Evolutionary conservation across 2,329 filamentous ascomycete genomes (phyloP).

Genomic region (Colletotrichum camelliae): DNA sequence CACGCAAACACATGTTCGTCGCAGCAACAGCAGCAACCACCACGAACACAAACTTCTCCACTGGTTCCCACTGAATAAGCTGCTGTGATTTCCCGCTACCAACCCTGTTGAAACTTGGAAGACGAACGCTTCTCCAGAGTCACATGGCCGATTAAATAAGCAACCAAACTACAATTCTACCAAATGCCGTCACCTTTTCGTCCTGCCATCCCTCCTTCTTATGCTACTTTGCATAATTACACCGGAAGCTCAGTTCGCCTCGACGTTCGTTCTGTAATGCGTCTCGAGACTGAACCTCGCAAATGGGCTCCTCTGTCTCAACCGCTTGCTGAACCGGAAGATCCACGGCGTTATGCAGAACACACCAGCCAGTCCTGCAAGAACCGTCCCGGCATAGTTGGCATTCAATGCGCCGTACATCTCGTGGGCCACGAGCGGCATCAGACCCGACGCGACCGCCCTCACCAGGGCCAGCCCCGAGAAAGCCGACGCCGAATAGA

Average conservation of each 20-base stretch:
- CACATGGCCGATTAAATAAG: neutral
- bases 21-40: neutral
- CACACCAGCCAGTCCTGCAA: slow-evolving; percentile 24
- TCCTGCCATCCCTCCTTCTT: neutral
- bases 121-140: neutral
- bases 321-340: slow-evolving; percentile 25
- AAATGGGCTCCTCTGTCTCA: slow-evolving; percentile 28
- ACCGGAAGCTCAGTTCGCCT: slow-evolving; percentile 4
- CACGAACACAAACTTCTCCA: neutral
- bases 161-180: neutral
- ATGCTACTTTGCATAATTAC: neutral
- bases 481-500: slow-evolving; percentile 30
- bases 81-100: neutral
- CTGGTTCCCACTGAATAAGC: slow-evolving; percentile 22
- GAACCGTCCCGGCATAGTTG: slow-evolving; percentile 27
- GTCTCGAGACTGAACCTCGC: slow-evolving; percentile 27
- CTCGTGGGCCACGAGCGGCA: slow-evolving; percentile 28
- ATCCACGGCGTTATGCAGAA: slow-evolving; percentile 26
- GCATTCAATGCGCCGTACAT: slow-evolving; percentile 26
- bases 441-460: slow-evolving; percentile 27
- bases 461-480: slow-evolving; percentile 28
- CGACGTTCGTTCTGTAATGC: slow-evolving; percentile 20
- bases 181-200: neutral
- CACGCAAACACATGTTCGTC: neutral
- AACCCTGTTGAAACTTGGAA: slow-evolving; percentile 15